phyloP scores from a whole-genome alignment of 73 alveolate genomes.

The Tetrahymena thermophila region DNA sequence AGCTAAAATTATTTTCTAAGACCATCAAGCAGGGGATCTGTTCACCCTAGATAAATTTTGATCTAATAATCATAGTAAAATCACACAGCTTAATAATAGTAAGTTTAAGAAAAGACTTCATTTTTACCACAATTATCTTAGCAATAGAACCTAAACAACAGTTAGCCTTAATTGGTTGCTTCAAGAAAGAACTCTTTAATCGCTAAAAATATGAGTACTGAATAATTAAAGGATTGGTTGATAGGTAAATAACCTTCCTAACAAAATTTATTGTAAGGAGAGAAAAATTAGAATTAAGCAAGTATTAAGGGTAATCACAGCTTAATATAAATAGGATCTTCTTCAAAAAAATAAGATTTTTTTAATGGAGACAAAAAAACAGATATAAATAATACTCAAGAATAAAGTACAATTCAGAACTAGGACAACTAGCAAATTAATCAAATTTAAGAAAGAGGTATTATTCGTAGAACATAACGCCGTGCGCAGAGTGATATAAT shows the following conservation, averaged over 20 bases:
- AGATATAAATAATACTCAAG: neutral
- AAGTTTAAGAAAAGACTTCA: neutral
- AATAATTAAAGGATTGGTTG: neutral
- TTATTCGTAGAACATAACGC: neutral
- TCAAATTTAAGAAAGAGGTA: neutral
- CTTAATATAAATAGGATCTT: neutral
- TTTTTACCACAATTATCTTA: neutral
- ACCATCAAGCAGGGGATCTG: neutral
- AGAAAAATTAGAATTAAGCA: neutral
- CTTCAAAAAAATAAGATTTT: neutral
- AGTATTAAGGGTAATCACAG: neutral
- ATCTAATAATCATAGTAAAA: neutral
- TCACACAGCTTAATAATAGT: neutral
- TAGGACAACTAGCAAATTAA: neutral
- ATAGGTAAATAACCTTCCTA: neutral
- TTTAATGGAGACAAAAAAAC: neutral
- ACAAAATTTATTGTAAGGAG: neutral
- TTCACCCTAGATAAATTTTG: neutral
- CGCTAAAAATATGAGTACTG: neutral
- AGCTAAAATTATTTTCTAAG: neutral
- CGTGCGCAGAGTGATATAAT: neutral
- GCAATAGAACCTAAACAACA: neutral
- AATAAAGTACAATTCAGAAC: too few species aligned
- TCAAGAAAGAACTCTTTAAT: neutral
- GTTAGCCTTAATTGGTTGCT: neutral